phyloP scores from a whole-genome alignment of 73 alveolate genomes.

The Paramecium pentaurelia region DNA sequence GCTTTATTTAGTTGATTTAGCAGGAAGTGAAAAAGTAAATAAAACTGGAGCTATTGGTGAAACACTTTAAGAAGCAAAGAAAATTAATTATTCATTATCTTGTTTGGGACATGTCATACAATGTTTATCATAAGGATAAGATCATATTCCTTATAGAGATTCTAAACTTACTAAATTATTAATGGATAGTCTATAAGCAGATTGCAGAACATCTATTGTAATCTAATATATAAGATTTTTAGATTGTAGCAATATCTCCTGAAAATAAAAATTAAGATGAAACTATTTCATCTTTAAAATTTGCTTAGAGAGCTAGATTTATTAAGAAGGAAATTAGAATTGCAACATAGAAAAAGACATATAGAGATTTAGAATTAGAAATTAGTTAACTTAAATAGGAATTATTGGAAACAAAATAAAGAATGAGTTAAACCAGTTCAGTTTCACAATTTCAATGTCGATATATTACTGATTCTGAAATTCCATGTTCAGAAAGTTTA shows the following conservation, averaged over 20 bases:
- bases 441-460: slow-evolving; percentile 2
- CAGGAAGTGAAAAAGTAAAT: slow-evolving; percentile 95
- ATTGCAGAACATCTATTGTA: slow-evolving; percentile 65
- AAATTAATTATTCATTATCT: slow-evolving; percentile 86
- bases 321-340: neutral
- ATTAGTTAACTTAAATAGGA: neutral
- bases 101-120: slow-evolving; percentile 75
- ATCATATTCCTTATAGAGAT: slow-evolving; percentile 91
- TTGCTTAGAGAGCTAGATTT: slow-evolving; percentile 77
- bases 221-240: neutral
- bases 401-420: neutral
- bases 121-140: slow-evolving; percentile 65
- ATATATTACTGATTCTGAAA: slow-evolving; percentile 2
- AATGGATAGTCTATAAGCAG: slow-evolving; percentile 89
- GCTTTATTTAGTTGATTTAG: slow-evolving; percentile 93
- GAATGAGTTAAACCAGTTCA: slow-evolving; percentile 8
- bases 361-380: slow-evolving; percentile 32
- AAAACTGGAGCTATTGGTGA: slow-evolving; percentile 92
- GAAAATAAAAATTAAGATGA: slow-evolving; percentile 67
- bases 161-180: slow-evolving; percentile 87
- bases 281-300: slow-evolving; percentile 74
- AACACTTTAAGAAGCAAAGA: slow-evolving; percentile 91
- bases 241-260: slow-evolving; percentile 71
- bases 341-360: slow-evolving; percentile 2
- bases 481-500: neutral